Conservation (phyloP, 163 green algal genomes). For the Scenedesmus sp. region DNA sequence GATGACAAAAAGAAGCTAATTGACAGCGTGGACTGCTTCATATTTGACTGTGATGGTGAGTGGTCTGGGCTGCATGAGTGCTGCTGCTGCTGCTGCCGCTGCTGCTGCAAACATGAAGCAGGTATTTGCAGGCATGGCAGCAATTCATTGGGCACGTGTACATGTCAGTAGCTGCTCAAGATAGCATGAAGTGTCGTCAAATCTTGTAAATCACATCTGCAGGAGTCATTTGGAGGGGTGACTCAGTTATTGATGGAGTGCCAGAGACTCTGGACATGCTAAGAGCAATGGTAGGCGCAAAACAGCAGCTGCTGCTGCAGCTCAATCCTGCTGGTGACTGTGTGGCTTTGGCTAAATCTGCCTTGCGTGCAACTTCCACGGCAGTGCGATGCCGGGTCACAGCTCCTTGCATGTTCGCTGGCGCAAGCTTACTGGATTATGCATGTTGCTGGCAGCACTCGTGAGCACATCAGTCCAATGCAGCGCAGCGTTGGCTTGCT, state of each 20-base stretch:
- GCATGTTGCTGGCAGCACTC: too few relatives aligned
- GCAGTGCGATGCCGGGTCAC: background rate
- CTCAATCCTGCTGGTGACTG: too few relatives aligned
- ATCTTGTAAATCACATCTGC: constrained; percentile 6
- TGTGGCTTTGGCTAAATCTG: too few relatives aligned
- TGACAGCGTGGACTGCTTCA: constrained; percentile 95
- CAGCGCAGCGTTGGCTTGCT: background rate
- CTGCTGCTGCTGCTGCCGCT: background rate
- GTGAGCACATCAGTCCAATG: background rate
- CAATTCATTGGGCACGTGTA: background rate
- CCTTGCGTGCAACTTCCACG: background rate
- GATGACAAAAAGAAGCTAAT: constrained; percentile 88
- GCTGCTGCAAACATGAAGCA: background rate
- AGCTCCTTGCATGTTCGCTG: background rate
- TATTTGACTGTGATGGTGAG: constrained; percentile 98
- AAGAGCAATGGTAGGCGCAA: constrained; percentile 74
- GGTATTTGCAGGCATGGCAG: background rate
- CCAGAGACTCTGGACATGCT: constrained; percentile 97
- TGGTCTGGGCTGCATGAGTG: background rate
- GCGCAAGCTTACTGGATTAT: background rate
- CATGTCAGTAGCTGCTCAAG: background rate
- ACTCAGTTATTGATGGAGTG: constrained; percentile 97
- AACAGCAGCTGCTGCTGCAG: background rate
- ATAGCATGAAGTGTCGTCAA: background rate
- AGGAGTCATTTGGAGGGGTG: constrained; percentile 98